A percentile compares a stretch with the other conserved stretches of the same genome.
phyloP scores from a whole-genome alignment of 1,284 basidiomycete genomes.

The Papiliotrema terrestris region DNA sequence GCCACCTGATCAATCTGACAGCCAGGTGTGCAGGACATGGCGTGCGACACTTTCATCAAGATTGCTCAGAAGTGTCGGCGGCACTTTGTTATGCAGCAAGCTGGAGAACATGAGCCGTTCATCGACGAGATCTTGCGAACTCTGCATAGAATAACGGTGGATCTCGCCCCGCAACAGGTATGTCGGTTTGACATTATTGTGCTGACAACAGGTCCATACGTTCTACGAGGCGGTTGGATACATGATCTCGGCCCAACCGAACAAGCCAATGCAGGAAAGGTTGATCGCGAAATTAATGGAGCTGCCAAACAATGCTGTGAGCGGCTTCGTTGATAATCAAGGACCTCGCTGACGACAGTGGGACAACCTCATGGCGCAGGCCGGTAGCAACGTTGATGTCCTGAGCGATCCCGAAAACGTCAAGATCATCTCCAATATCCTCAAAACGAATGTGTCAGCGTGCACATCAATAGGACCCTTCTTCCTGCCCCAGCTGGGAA shows the following conservation, averaged over 20 bases:
- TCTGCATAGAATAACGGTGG: constrained; percentile 90
- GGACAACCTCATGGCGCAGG: constrained; percentile 97
- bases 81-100: constrained; percentile 98
- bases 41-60: constrained; percentile 99
- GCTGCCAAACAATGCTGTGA: constrained; percentile 88
- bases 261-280: constrained; percentile 94
- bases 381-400: constrained; percentile 88
- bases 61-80: constrained; percentile 98
- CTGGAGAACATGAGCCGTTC: constrained; percentile 95
- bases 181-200: constrained; percentile 4
- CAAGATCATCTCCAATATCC: constrained; percentile 93
- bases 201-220: constrained; percentile 64
- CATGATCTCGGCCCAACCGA: constrained; percentile 99
- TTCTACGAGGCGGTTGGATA: constrained; percentile 98
- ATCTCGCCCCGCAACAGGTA: constrained; percentile 90
- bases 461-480: constrained; percentile 96
- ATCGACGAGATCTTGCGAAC: constrained; percentile 95
- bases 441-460: constrained; percentile 98
- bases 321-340: constrained; percentile 32
- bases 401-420: constrained; percentile 89
- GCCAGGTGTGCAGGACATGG: constrained; percentile 99
- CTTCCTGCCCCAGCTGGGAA: constrained; percentile 93
- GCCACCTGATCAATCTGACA: constrained; percentile 1
- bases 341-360: constrained; percentile 57
- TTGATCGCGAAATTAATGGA: constrained; percentile 96